Evolutionary conservation across 164 flowering plant species (phyloP).

Genomic region (Tetrastigma voinierianum): DNA sequence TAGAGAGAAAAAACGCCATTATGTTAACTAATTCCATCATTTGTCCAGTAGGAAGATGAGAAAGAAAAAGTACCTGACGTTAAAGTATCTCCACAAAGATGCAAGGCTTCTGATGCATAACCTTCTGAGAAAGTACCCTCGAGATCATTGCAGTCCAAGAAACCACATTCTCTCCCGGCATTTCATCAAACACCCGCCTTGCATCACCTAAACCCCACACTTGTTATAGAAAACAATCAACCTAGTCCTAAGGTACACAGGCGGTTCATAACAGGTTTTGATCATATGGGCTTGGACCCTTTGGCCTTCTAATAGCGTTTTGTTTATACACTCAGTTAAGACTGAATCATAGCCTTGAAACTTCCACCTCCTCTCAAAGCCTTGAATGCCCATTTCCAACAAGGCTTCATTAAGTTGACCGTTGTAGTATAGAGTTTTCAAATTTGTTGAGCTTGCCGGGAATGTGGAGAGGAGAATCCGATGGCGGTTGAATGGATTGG

Average conservation of each 20-base stretch:
- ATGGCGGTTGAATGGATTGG: constrained; percentile 14
- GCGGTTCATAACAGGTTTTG: constrained; percentile 48
- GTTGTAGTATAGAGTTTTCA: constrained; percentile 28
- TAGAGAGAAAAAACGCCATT: too few species aligned
- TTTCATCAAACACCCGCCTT: constrained; percentile 62
- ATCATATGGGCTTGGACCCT: constrained; percentile 72
- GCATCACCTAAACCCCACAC: constrained; percentile 57
- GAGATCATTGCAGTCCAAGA: constrained; percentile 83
- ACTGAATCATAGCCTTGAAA: constrained; percentile 51
- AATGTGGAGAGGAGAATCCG: constrained; percentile 6
- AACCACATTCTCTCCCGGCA: constrained; percentile 60
- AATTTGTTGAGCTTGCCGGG: constrained; percentile 16
- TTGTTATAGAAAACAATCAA: constrained; percentile 48
- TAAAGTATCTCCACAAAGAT: constrained; percentile 55
- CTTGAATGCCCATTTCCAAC: constrained; percentile 44
- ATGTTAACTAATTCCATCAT: too few species aligned
- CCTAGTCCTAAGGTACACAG: constrained; percentile 49
- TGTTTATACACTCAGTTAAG: constrained; percentile 49
- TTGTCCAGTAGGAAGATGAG: too few species aligned
- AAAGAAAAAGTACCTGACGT: constrained; percentile 50
- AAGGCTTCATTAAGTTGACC: constrained; percentile 39
- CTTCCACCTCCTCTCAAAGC: constrained; percentile 31
- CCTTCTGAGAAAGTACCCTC: constrained; percentile 53
- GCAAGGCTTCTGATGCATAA: constrained; percentile 35
- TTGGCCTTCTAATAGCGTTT: constrained; percentile 51